Conservation (phyloP, 768 basidiomycete genomes). For the Mrakia hoshinonis region DNA sequence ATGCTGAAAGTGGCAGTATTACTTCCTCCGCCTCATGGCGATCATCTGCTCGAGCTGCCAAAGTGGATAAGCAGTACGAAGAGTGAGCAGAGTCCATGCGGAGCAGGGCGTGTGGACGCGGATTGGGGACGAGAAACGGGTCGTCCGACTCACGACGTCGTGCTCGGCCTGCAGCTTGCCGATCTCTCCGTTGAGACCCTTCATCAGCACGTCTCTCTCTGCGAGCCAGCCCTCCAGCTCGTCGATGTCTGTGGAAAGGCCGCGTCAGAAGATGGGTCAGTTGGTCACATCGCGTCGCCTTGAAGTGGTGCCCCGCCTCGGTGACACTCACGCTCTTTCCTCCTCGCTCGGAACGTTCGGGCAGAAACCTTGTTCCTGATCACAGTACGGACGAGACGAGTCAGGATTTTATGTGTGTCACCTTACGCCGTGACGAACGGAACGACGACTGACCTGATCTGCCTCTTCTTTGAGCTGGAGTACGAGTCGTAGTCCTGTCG, state of each 20-base stretch:
- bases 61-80: too few relatives aligned
- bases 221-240: slow-evolving; percentile 4
- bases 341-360: slow-evolving; percentile 12
- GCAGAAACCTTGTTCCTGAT: slow-evolving; percentile 20
- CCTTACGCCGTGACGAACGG: not conserved
- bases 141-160: not conserved
- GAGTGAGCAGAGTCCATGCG: not conserved
- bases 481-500: slow-evolving; percentile 13
- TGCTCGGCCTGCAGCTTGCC: not conserved
- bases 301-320: too few relatives aligned
- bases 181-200: not conserved
- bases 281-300: not conserved
- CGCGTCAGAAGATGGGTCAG: not conserved
- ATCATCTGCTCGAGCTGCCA: too few relatives aligned
- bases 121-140: too few relatives aligned
- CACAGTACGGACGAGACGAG: not conserved
- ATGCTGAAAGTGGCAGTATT: too few relatives aligned
- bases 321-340: slow-evolving; percentile 1
- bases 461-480: slow-evolving; percentile 10
- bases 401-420: too few relatives aligned
- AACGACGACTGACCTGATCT: slow-evolving; percentile 14
- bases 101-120: too few relatives aligned
- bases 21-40: too few relatives aligned
- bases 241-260: not conserved
- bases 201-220: not conserved